These are phyloP conservation scores for Phanerochaete sordida DNA, from an alignment of 768 basidiomycete genomes.

Conservation along the genomic window DNA sequence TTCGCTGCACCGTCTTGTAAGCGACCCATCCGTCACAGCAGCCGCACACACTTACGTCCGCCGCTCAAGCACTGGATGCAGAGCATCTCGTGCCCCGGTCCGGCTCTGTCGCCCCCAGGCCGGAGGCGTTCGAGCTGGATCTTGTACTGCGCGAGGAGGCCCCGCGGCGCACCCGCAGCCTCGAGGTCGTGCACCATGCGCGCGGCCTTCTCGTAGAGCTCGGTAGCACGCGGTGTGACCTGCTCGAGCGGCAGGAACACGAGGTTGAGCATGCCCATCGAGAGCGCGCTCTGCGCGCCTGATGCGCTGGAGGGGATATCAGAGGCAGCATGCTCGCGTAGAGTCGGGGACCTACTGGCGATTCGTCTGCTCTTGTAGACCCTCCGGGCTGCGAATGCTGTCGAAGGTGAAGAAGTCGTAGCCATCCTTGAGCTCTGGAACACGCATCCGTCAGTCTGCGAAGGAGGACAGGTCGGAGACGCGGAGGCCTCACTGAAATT, in stretches of 20 bases:
- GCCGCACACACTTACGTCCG: slow-evolving; percentile 20
- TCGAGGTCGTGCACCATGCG: background rate
- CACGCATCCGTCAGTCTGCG: background rate
- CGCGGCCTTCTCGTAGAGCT: background rate
- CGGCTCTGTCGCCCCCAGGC: slow-evolving; percentile 9
- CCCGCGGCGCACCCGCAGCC: slow-evolving; percentile 4
- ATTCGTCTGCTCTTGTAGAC: slow-evolving; percentile 14
- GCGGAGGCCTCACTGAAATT: slow-evolving; percentile 1
- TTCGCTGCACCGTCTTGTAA: slow-evolving; percentile 1
- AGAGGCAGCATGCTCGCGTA: too few relatives aligned
- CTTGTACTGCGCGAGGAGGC: slow-evolving; percentile 23
- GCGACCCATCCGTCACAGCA: background rate
- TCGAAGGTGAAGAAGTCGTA: slow-evolving; percentile 16
- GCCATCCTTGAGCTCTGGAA: slow-evolving; percentile 12
- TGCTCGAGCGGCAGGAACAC: slow-evolving; percentile 16
- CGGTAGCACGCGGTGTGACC: slow-evolving; percentile 1
- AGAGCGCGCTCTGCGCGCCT: slow-evolving; percentile 21
- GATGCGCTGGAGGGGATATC: slow-evolving; percentile 12
- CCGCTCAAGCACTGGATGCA: slow-evolving; percentile 19
- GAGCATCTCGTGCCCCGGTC: slow-evolving; percentile 18
- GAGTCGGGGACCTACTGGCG: slow-evolving; percentile 16
- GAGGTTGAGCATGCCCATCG: slow-evolving; percentile 22
- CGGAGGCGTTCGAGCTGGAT: slow-evolving; percentile 20
- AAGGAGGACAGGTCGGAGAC: background rate
- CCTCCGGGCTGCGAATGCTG: slow-evolving; percentile 12